These are phyloP conservation scores for Chlorokybus atmophyticus DNA, from an alignment of 139 green algal genomes.

Conservation along the genomic window DNA sequence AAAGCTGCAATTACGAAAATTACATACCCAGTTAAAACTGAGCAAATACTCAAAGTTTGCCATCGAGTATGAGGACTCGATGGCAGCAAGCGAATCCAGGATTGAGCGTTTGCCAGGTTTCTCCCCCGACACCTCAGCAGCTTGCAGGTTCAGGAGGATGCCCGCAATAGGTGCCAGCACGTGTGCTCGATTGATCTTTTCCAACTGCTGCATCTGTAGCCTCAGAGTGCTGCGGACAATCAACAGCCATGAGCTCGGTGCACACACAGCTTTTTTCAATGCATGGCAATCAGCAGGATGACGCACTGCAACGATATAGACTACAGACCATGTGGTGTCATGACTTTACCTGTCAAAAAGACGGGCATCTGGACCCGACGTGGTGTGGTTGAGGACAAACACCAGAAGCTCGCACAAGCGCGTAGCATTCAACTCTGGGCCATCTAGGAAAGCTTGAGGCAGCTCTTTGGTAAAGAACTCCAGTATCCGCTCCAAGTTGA, in stretches of 20 bases:
- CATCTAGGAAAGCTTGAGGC: slow-evolving; percentile 26
- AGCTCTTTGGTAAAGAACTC: slow-evolving; percentile 50
- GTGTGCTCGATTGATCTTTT: slow-evolving; percentile 13
- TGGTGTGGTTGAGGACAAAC: slow-evolving; percentile 62
- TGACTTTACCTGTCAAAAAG: slow-evolving; percentile 27
- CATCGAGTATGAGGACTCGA: neutral
- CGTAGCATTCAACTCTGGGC: slow-evolving; percentile 37
- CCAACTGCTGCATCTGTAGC: neutral
- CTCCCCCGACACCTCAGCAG: no score
- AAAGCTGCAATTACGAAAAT: no score
- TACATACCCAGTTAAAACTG: slow-evolving; percentile 9
- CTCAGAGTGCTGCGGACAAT: neutral
- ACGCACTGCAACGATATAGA: no score
- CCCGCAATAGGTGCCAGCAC: slow-evolving; percentile 44
- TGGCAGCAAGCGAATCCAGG: no score
- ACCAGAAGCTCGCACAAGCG: slow-evolving; percentile 56
- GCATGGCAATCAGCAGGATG: no score
- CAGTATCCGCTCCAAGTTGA: slow-evolving; percentile 54
- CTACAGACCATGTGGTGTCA: no score
- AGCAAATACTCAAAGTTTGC: slow-evolving; percentile 10
- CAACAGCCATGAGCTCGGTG: neutral
- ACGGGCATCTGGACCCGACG: slow-evolving; percentile 11
- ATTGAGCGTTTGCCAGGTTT: no score
- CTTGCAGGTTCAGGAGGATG: slow-evolving; percentile 33
- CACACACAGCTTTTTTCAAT: no score